Evolutionary conservation across 495 filamentous ascomycete genomes (phyloP).

Genomic region (Trichoderma orchidacearum): DNA sequence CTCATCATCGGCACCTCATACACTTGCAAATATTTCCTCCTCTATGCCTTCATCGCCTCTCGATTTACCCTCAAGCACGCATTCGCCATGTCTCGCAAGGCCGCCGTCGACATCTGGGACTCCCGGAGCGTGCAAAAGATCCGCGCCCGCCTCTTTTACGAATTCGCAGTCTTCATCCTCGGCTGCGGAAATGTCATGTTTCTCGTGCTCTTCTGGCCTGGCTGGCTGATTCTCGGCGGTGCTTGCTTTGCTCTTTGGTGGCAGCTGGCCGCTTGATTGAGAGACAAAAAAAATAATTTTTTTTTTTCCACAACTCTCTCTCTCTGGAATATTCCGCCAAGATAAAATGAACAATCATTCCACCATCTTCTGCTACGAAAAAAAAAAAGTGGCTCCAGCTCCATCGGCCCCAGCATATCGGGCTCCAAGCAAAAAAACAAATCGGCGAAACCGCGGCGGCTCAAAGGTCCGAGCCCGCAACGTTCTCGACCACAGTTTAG

Average conservation of each 20-base stretch:
- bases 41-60: conserved; percentile 3
- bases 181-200: conserved; percentile 24
- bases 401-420: background rate
- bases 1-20: conserved; percentile 7
- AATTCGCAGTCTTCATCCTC: conserved; percentile 27
- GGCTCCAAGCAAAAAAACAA: background rate
- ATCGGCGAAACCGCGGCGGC: too few species aligned
- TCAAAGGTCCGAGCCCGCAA: too few species aligned
- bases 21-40: conserved; percentile 7
- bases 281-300: too few species aligned
- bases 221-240: conserved; percentile 24
- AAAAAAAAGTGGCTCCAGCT: background rate
- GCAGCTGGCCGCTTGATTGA: background rate
- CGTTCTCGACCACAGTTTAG: too few species aligned
- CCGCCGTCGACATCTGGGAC: conserved; percentile 15
- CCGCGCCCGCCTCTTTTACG: conserved; percentile 26
- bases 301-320: background rate
- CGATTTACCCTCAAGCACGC: background rate
- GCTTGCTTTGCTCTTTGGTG: conserved; percentile 9
- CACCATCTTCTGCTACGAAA: background rate
- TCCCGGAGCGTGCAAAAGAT: conserved; percentile 12
- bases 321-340: background rate
- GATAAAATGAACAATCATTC: background rate
- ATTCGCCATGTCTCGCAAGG: background rate
- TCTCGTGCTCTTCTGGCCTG: conserved; percentile 34